A percentile compares a stretch with the other conserved stretches of the same genome.
Conservation (phyloP, 2,329 filamentous ascomycete species). For the Phymatotrichopsis omnivora region DNA sequence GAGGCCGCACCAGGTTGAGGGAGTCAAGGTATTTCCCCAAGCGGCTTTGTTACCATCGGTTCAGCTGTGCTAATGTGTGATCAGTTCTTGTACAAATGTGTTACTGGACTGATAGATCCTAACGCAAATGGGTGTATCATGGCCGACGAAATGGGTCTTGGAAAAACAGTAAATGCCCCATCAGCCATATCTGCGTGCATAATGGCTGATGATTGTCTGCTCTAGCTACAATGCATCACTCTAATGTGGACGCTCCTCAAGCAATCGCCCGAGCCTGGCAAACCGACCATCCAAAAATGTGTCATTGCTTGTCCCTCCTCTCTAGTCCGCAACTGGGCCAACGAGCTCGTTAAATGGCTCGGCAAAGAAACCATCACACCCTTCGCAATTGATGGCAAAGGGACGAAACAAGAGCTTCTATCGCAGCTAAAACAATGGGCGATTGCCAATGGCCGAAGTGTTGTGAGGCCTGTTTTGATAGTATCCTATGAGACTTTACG, state of each 20-base stretch:
- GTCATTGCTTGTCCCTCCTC: conserved; percentile 95
- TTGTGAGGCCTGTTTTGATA: conserved; percentile 88
- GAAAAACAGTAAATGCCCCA: conserved; percentile 69
- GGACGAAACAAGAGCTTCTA: conserved; percentile 83
- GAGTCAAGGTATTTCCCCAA: conserved; percentile 55
- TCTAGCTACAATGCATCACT: conserved; percentile 74
- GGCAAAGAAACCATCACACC: conserved; percentile 82
- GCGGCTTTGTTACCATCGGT: too few relatives aligned
- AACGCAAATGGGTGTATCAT: conserved; percentile 97
- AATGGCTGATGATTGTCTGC: conserved; percentile 15
- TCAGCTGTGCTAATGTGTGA: conserved; percentile 26
- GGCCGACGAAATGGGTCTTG: conserved; percentile 98
- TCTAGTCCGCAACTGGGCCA: conserved; percentile 95
- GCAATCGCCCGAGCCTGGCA: conserved; percentile 91
- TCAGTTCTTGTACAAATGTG: conserved; percentile 81
- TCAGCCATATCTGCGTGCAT: neutral
- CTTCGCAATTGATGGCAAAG: conserved; percentile 95
- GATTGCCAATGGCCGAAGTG: conserved; percentile 75
- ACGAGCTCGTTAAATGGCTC: conserved; percentile 93
- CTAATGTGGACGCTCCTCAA: conserved; percentile 95
- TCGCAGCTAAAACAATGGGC: conserved; percentile 91
- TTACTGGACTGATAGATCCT: conserved; percentile 87
- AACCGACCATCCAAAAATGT: conserved; percentile 85
- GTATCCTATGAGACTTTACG: conserved; percentile 95
- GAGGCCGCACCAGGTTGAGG: conserved; percentile 92